Evolutionary conservation across 139 green algal species (phyloP), one percentile per base, ranked within the genome.

Genomic region (Chlorella sp.): DNA sequence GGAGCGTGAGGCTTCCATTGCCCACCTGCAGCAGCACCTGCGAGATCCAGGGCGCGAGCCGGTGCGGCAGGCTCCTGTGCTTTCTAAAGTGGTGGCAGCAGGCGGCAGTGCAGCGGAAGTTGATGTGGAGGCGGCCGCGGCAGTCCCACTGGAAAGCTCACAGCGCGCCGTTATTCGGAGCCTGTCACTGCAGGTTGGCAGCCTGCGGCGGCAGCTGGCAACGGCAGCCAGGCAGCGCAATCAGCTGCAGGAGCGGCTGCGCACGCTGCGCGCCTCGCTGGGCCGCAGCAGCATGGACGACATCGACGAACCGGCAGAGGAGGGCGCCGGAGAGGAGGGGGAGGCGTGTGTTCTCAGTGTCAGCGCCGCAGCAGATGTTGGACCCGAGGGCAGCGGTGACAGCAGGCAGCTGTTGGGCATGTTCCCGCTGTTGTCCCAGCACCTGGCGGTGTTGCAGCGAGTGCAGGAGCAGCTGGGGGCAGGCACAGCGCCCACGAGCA

Each of bases 141-240:
- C 53, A 23, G 29, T 67, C 61, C 58, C 81, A 0, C 6, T 86
- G 35, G 81, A 84, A 43, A 35, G 55, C 33, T 65, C 66, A 11
- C 81, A 86, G 51, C 58, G 81, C 9, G 61, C 72, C 4, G 77
- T 86, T 41, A 81, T 86, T 50, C 72, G 81, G 23, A 71, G 77
- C 38, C 45, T 86, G 23, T 67, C 72, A 23, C 14, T 56, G 0
- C 73, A 77, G 38, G 61, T 86, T 15, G 51, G 61, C 15, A 50
- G 45, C 31, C 53, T 86, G 21, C 64, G 61, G 33, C 50, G 53
- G 1, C 31, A 53, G 38, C 53, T 67, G 29, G 58, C 58, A 9
- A 45, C 72, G 33, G 35, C 77, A 17, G 62, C n/a, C 5, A n/a
- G 40, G 1, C 61, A 81, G 61, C 67, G 70, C 31, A 2, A 58